Conservation (phyloP, 1,284 basidiomycete species). For the Marasmius fiardii region DNA sequence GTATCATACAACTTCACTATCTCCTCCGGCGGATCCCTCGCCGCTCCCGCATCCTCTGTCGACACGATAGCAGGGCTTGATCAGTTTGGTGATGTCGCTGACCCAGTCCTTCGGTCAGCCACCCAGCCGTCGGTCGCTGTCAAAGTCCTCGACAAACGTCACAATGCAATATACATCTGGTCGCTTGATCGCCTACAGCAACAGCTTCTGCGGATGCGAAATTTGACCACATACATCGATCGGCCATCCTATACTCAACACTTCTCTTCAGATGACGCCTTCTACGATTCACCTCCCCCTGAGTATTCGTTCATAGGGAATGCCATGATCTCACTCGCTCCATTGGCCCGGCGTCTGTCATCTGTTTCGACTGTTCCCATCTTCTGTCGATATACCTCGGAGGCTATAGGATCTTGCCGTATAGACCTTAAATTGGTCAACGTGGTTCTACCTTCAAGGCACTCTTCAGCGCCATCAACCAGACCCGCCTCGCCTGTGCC, state of each 20-base stretch:
- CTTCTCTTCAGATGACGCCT: constrained; percentile 91
- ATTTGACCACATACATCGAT: constrained; percentile 89
- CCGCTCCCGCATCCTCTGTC: constrained; percentile 78
- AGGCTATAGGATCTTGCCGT: constrained; percentile 90
- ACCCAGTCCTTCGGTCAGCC: constrained; percentile 65
- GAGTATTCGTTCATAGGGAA: constrained; percentile 92
- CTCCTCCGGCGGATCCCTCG: constrained; percentile 78
- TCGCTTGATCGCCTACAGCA: constrained; percentile 85
- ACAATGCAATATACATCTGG: constrained; percentile 89
- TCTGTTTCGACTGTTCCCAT: constrained; percentile 78
- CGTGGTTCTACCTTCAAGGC: constrained; percentile 58
- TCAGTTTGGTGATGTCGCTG: constrained; percentile 91
- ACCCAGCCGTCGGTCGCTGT: constrained; percentile 85
- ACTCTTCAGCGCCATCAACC: constrained; percentile 62
- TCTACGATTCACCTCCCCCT: constrained; percentile 83
- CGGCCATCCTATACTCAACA: constrained; percentile 91
- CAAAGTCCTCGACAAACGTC: constrained; percentile 86
- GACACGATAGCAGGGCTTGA: constrained; percentile 87
- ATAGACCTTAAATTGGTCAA: constrained; percentile 79
- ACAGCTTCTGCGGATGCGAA: constrained; percentile 92
- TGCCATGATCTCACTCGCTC: constrained; percentile 78
- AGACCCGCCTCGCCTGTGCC: constrained; percentile 68
- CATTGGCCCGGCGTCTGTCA: constrained; percentile 77
- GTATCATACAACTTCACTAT: constrained; percentile 93
- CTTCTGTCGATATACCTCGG: constrained; percentile 88